These are phyloP conservation scores for Tylopilus sp. DNA, from an alignment of 1,284 basidiomycete species.

Conservation along the genomic window DNA sequence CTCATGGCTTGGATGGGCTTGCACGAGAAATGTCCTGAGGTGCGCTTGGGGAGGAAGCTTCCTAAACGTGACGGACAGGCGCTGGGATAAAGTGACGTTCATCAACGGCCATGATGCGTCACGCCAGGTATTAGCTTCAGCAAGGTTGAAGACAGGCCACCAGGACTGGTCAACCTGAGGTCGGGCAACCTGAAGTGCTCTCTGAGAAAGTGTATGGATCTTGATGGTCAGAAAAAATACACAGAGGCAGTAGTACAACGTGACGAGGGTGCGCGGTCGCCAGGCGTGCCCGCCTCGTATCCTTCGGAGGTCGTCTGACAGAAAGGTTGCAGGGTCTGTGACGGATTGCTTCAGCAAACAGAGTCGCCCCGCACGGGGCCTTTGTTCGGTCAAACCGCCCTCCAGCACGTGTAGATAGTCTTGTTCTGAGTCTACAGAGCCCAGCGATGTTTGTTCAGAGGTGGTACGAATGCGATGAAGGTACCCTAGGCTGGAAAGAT, in stretches of 20 bases:
- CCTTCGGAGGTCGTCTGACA: constrained; percentile 23
- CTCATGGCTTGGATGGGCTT: constrained; percentile 6
- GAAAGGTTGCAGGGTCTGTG: constrained; percentile 24
- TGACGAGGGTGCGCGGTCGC: constrained; percentile 34
- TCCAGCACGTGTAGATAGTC: constrained; percentile 21
- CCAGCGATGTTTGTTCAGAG: constrained; percentile 25
- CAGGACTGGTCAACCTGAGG: not conserved
- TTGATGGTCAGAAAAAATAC: constrained; percentile 37
- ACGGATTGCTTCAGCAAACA: constrained; percentile 16
- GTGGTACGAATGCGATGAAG: constrained; percentile 37
- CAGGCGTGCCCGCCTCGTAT: constrained; percentile 27
- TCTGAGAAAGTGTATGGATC: constrained; percentile 9
- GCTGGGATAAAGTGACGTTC: constrained; percentile 24
- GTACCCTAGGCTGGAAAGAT: constrained; percentile 42
- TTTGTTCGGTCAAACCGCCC: constrained; percentile 16
- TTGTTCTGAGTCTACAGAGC: constrained; percentile 2
- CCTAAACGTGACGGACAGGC: constrained; percentile 18
- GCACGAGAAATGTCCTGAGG: constrained; percentile 26
- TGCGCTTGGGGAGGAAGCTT: constrained; percentile 24
- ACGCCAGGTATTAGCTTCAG: not conserved
- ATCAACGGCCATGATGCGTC: constrained; percentile 18
- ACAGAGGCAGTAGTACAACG: constrained; percentile 42
- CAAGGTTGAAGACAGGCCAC: not conserved
- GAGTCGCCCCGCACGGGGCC: constrained; percentile 18
- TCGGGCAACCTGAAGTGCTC: not conserved